phyloP scores from a whole-genome alignment of 192 early-diverging fungal genomes.

The Coemansia sp. region DNA sequence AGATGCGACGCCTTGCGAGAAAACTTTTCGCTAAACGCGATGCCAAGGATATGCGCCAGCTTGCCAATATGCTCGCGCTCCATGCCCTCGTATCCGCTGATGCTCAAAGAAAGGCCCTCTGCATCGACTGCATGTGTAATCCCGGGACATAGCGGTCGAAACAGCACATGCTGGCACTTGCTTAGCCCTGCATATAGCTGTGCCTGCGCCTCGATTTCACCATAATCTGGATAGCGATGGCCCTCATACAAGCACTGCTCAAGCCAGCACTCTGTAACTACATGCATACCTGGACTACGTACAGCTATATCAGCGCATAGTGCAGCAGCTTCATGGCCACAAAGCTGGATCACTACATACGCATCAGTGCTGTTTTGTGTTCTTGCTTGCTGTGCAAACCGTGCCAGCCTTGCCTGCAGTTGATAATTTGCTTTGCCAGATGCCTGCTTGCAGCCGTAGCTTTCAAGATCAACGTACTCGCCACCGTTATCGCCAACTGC shows the following conservation, averaged over 20 bases:
- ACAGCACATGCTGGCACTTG: constrained; percentile 43
- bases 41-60: constrained; percentile 48
- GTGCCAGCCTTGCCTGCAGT: constrained; percentile 2
- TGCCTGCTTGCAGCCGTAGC: background rate
- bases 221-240: constrained; percentile 33
- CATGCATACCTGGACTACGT: constrained; percentile 9
- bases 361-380: background rate
- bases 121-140: background rate
- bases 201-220: constrained; percentile 7
- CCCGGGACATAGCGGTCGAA: constrained; percentile 22
- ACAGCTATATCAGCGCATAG: constrained; percentile 14
- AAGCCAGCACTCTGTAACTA: constrained; percentile 63
- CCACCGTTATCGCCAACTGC: constrained; percentile 28
- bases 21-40: constrained; percentile 55
- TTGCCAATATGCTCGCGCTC: constrained; percentile 57
- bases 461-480: constrained; percentile 13
- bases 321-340: constrained; percentile 12
- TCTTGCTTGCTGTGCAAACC: constrained; percentile 1
- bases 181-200: constrained; percentile 15
- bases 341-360: constrained; percentile 33
- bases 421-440: background rate
- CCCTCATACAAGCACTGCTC: constrained; percentile 56
- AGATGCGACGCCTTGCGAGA: constrained; percentile 65
- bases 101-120: constrained; percentile 35
- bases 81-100: constrained; percentile 59